Conservation (phyloP, 2,329 filamentous ascomycete species). For the Biscogniauxia sp. region DNA sequence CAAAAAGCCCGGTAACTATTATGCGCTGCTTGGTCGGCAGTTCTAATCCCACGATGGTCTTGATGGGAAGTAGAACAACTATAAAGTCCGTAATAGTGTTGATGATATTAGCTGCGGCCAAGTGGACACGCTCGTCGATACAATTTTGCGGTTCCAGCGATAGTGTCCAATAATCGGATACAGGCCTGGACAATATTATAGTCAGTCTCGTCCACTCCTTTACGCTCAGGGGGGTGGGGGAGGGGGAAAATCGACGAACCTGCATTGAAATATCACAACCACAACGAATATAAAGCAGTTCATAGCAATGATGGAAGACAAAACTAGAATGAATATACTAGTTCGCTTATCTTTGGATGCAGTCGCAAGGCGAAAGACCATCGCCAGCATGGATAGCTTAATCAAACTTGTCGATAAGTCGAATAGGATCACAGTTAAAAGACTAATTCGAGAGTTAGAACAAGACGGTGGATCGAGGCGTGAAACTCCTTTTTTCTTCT, state of each 20-base stretch:
- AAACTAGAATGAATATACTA: constrained; percentile 28
- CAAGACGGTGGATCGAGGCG: not conserved
- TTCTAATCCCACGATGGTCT: constrained; percentile 43
- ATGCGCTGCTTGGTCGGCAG: constrained; percentile 46
- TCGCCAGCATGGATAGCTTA: constrained; percentile 41
- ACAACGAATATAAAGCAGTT: constrained; percentile 36
- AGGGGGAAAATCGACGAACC: constrained; percentile 28
- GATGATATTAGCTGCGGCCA: constrained; percentile 53
- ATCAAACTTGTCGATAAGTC: constrained; percentile 37
- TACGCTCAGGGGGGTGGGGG: not conserved
- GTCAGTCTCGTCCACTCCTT: constrained; percentile 1
- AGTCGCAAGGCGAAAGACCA: constrained; percentile 37
- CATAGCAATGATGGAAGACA: constrained; percentile 31
- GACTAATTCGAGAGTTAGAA: constrained; percentile 12
- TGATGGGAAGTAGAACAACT: constrained; percentile 51
- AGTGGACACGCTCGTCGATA: constrained; percentile 49
- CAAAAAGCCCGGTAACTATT: constrained; percentile 47
- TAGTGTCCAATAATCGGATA: constrained; percentile 39
- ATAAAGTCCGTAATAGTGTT: constrained; percentile 60
- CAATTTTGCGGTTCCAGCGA: constrained; percentile 36
- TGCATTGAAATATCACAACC: constrained; percentile 39
- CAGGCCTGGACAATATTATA: constrained; percentile 27
- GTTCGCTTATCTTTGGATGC: constrained; percentile 31
- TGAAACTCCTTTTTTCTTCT: not conserved
- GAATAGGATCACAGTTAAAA: constrained; percentile 37